Base-by-base conservation (phyloP, 2,329 filamentous ascomycete species). In the Ceratocystis harringtonii region DNA sequence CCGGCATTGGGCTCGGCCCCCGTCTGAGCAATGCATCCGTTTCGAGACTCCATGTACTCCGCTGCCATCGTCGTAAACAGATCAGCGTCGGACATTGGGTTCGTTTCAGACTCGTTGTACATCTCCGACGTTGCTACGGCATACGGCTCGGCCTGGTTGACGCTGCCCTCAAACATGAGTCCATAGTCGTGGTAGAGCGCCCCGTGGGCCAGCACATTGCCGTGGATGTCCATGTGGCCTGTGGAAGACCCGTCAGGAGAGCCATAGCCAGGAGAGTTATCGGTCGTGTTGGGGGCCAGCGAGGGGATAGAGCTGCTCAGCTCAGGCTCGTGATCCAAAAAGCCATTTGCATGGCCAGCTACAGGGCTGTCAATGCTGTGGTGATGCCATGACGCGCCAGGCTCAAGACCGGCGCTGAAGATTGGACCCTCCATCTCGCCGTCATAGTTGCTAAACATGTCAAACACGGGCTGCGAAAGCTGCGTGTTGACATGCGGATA, bases 401-500 rank as follows among this genome's bases (percentile, higher is more conserved):
- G 61, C 25, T 45, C 45, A 8, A 62, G 44, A 7, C 61, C 61
- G 5, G 61, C 61, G n/a, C 61, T 62, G 61, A 57, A 57, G 32
- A 57, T 57, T 4, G 52, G 52, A 17, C 52, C 52, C 12, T 62
- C 45, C 61, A 62, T 62, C 17, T 62, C 44, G 17, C 61, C 43
- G 10, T 62, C 61, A 28, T 62, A 62, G 15, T 28, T 48, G 22
- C 17, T 32, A 5, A 57, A 57, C 52, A 57, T 57, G 52, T 57
- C 52, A 32, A 57, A 57, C 52, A 57, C 52, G 52, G 52, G 52
- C 28, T 57, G 52, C 22, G 52, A 19, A 4, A 57, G 32, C 28
- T 57, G 52, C 12, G 52, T 57, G 52, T 57, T 57, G 52, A 57
- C 52, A 28, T 57, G 44, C 1, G 78, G 75, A 68, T 80, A 82